Evolutionary conservation across 495 filamentous ascomycete species (phyloP), one percentile per base, ranked within the genome.

Genomic region (Delitschia confertaspora): DNA sequence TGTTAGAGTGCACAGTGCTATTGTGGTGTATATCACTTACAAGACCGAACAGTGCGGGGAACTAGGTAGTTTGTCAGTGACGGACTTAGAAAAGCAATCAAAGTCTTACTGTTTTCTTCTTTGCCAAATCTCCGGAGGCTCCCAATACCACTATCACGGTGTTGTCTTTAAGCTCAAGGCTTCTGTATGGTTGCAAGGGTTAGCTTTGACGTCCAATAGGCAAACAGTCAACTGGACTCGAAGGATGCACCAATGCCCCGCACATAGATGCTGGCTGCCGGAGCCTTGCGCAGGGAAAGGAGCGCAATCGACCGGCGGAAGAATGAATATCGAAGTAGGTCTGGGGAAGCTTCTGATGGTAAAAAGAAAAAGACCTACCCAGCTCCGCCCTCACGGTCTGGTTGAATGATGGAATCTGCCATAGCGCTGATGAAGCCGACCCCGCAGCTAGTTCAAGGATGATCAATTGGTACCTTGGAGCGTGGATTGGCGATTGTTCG

Each of bases 51-150:
- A 99, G 78, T 32, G 93, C 93, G n/a, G 91, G 91, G 69, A 88
- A 99, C 87, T 95, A 55, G 25, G 51, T 38, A 55, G 41, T n/a
- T 41, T 13, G 52, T 38, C 11, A 56, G 38, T 22, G 25, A 13
- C 8, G n/a, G 6, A 19, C 27, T 17, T 7, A 34, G 33, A 9
- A n/a, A 22, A 36, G 33, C 23, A 71, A n/a, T n/a, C n/a, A n/a
- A n/a, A n/a, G n/a, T n/a, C 85, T 57, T 66, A 94, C 88, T 14
- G 91, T 98, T 77, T 98, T 98, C 80, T 98, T 98, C 74, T 96
- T 96, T 22, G 93, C 91, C 32, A 99, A 73, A 73, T 99, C 91
- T 42, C 91, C 91, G 13, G 93, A 96, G 41, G 91, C 91, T 58
- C 91, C 91, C 47, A 99, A 80, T 56, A 99, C 91, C 49, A 99